Conservation (phyloP, 257 asterid genomes). For the Nicotiana knightiana region DNA sequence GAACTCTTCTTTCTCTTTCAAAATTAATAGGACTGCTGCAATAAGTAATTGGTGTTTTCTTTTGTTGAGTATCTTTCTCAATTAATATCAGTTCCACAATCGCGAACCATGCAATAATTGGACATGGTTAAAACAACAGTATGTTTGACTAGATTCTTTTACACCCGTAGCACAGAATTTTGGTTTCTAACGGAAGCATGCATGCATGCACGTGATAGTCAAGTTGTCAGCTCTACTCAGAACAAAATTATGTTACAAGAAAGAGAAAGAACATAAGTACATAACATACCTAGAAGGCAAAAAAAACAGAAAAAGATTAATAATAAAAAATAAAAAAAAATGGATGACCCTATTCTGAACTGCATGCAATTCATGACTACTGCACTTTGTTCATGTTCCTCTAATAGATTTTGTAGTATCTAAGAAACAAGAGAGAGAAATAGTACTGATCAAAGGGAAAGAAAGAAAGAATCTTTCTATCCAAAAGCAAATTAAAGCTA, state of each 20-base stretch:
- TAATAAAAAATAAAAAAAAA: neutral
- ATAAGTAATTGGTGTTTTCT: neutral
- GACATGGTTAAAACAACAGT: neutral
- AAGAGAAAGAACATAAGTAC: constrained; percentile 4
- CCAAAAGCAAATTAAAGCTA: neutral
- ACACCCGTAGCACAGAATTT: neutral
- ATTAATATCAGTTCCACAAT: neutral
- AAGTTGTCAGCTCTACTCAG: constrained; percentile 6
- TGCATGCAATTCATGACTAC: neutral
- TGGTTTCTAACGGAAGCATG: neutral
- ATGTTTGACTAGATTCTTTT: constrained; percentile 2
- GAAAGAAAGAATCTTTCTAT: neutral
- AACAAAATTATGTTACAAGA: neutral
- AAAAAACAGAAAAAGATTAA: neutral
- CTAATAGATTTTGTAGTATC: neutral
- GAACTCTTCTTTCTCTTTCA: neutral
- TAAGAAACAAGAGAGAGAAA: neutral
- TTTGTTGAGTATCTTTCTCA: too few relatives aligned
- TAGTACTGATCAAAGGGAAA: neutral
- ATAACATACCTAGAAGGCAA: neutral
- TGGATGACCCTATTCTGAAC: neutral
- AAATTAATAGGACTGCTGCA: neutral
- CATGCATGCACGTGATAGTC: constrained; percentile 14
- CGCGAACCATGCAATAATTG: neutral
- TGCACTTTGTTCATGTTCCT: neutral